Conservation (phyloP, 768 basidiomycete species). For the Gautieria morchelliformis region DNA sequence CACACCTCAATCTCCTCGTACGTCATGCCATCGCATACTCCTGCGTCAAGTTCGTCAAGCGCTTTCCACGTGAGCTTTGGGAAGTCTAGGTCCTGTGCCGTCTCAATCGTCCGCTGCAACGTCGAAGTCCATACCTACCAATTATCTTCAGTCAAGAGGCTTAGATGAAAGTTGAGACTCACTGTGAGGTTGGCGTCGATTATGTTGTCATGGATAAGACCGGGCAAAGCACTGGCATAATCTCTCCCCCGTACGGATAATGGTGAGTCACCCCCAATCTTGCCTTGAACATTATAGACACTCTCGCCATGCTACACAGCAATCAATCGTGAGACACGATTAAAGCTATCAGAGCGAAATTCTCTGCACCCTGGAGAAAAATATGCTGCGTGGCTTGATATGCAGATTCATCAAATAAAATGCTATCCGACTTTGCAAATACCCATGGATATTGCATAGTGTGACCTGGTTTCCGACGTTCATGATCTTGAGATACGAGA, state of each 20-base stretch:
- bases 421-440: constrained; percentile 92
- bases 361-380: constrained; percentile 76
- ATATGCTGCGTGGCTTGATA: constrained; percentile 92
- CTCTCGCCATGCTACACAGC: constrained; percentile 88
- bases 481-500: constrained; percentile 84
- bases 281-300: constrained; percentile 90
- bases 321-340: background rate
- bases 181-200: constrained; percentile 85
- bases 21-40: constrained; percentile 99
- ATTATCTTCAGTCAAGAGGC: background rate
- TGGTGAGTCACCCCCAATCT: constrained; percentile 94
- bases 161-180: constrained; percentile 17
- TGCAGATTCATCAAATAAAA: constrained; percentile 99
- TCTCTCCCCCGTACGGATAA: constrained; percentile 76
- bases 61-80: constrained; percentile 97
- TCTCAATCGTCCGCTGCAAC: constrained; percentile 84
- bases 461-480: constrained; percentile 91
- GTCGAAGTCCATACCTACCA: constrained; percentile 98
- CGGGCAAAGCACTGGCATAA: constrained; percentile 81
- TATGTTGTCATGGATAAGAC: constrained; percentile 80
- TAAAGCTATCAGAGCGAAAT: background rate
- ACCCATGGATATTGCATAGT: constrained; percentile 82
- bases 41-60: constrained; percentile 95
- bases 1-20: constrained; percentile 95
- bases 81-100: constrained; percentile 72